Evolutionary conservation across 805 yeast species (phyloP).

Genomic region (Kodamaea neixiangensis): DNA sequence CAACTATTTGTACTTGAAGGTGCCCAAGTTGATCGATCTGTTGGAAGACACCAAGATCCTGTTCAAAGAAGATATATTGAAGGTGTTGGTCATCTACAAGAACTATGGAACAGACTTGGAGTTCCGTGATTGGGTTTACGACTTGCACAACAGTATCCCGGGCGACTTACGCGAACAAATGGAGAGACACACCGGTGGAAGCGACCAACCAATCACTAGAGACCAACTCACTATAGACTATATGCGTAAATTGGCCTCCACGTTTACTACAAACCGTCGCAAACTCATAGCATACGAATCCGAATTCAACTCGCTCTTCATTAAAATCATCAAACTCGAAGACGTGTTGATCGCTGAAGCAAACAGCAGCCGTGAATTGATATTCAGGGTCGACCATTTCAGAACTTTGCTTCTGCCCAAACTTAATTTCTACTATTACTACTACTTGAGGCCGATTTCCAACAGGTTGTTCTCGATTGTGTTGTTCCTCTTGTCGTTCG

Average conservation of each 20-base stretch:
- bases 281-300: slow-evolving; percentile 55
- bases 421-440: slow-evolving; percentile 41
- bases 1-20: slow-evolving; percentile 48
- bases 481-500: slow-evolving; percentile 47
- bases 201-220: slow-evolving; percentile 23
- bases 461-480: slow-evolving; percentile 46
- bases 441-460: slow-evolving; percentile 47
- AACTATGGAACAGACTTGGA: slow-evolving; percentile 41
- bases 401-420: slow-evolving; percentile 37
- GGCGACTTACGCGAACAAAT: slow-evolving; percentile 33
- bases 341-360: slow-evolving; percentile 53
- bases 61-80: slow-evolving; percentile 62
- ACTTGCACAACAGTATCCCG: slow-evolving; percentile 50
- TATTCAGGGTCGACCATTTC: slow-evolving; percentile 22
- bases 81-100: slow-evolving; percentile 53
- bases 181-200: slow-evolving; percentile 29
- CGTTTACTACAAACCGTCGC: slow-evolving; percentile 53
- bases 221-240: slow-evolving; percentile 42
- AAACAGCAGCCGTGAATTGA: slow-evolving; percentile 18
- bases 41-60: slow-evolving; percentile 63
- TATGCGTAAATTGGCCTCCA: slow-evolving; percentile 52
- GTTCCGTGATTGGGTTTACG: slow-evolving; percentile 66
- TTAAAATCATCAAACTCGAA: slow-evolving; percentile 53
- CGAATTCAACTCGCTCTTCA: slow-evolving; percentile 54
- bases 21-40: slow-evolving; percentile 60